Evolutionary conservation across 306 rosid genomes (phyloP), one percentile per base, ranked within the genome.

Genomic region (Quercus berberidifolia): DNA sequence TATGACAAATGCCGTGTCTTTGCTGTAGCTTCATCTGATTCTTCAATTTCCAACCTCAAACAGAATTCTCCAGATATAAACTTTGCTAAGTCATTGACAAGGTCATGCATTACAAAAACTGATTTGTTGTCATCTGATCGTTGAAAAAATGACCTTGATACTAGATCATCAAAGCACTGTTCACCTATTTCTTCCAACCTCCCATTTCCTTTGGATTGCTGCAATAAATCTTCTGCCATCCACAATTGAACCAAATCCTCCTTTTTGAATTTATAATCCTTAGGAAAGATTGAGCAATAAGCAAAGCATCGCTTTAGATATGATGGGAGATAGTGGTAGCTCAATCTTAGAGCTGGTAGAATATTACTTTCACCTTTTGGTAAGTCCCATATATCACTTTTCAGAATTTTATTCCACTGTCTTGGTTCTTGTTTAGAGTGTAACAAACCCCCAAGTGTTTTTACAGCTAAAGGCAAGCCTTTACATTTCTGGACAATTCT

Each of bases 61-160:
- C 84, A 76, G 0, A 65, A 21, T n/a, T 56, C 72, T 13, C 73
- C 57, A 13, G 73, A 46, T 18, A 71, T 75, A 49, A 43, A 80
- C 1, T 38, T 1, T 18, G 82, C 84, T 21, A 84, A 59, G 69
- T 68, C 87, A 10, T 64, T 55, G 15, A 84, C 58, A 1, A 84
- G 77, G 43, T 77, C 82, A 74, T 84, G 87, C 83, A 81, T 78
- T 17, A 12, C 64, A 11, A 58, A 58, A 58, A 9, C 3, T 58
- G 30, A 58, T n/a, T 25, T 20, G 54, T 21, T 5, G 26, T 21
- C 0, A 12, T 21, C 26, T 0, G 38, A 60, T 8, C 2, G 43
- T 59, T 84, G 84, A 56, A 84, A 80, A 1, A 84, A 74, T 31
- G 83, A 83, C 71, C 80, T 43, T 0, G 65, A 83, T 4, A 79